Evolutionary conservation across 1,139 yeast genomes (phyloP).

Genomic region (Saccharomyces hybrid): DNA sequence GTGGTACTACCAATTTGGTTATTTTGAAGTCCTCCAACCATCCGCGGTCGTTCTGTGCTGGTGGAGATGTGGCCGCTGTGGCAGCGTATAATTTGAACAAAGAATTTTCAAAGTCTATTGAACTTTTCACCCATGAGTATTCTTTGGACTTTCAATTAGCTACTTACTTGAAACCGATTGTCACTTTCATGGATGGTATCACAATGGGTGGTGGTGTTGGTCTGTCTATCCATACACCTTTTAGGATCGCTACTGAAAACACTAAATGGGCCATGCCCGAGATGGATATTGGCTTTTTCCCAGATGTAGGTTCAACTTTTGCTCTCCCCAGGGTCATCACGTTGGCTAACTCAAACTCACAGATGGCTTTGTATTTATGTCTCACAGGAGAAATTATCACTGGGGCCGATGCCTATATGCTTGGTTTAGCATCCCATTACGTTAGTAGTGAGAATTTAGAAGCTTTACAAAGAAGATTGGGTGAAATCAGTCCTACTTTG

Average conservation of each 20-base stretch:
- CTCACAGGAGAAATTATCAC: constrained; percentile 72
- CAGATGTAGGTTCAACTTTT: constrained; percentile 92
- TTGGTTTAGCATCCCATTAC: constrained; percentile 89
- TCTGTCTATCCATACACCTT: constrained; percentile 83
- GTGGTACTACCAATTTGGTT: constrained; percentile 55
- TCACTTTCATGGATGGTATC: constrained; percentile 82
- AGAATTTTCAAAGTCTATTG: constrained; percentile 42
- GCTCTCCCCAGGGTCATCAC: constrained; percentile 63
- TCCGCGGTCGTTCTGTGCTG: constrained; percentile 60
- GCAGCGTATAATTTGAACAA: constrained; percentile 46
- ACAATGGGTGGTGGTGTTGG: constrained; percentile 99
- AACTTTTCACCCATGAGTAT: constrained; percentile 75
- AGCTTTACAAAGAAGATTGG: constrained; percentile 56
- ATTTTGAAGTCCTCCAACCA: constrained; percentile 54
- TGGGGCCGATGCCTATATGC: constrained; percentile 72
- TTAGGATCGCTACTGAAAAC: constrained; percentile 82
- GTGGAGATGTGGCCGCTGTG: constrained; percentile 87
- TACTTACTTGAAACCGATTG: constrained; percentile 75
- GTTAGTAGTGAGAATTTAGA: constrained; percentile 59
- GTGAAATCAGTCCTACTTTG: constrained; percentile 36
- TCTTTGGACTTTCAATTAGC: constrained; percentile 72
- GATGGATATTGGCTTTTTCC: constrained; percentile 92
- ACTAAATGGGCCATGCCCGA: constrained; percentile 97
- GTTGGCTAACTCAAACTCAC: constrained; percentile 46
- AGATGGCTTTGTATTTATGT: constrained; percentile 78